A percentile compares a stretch with the other conserved stretches of the same genome.
Conservation (phyloP, 305 asterid genomes). For the Fraxinus angustifolia region DNA sequence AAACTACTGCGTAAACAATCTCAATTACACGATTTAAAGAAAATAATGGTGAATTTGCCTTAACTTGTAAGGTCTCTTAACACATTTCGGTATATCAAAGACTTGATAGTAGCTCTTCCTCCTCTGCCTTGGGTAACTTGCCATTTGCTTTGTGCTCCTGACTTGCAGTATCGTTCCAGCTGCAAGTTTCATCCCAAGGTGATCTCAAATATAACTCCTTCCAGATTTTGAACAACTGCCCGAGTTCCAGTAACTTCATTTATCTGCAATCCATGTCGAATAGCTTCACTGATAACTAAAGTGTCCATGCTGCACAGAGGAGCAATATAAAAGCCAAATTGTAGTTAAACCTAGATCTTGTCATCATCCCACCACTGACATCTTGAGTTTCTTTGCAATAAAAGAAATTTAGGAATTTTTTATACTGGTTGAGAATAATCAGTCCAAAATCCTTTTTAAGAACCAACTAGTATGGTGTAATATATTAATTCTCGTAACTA, state of each 20-base stretch:
- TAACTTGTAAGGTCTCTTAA: neutral
- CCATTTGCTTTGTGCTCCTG: neutral
- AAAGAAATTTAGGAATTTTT: neutral
- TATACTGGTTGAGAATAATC: neutral
- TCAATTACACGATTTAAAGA: neutral
- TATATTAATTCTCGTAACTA: neutral
- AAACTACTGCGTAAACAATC: neutral
- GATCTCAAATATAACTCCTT: constrained; percentile 71
- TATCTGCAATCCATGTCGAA: constrained; percentile 52
- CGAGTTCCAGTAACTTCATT: constrained; percentile 72
- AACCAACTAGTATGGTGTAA: neutral
- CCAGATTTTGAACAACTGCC: constrained; percentile 45
- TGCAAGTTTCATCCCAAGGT: constrained; percentile 24
- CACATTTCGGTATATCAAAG: neutral
- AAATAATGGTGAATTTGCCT: neutral
- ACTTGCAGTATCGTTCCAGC: neutral
- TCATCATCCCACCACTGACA: neutral
- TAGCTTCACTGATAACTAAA: constrained; percentile 66
- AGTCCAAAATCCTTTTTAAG: neutral
- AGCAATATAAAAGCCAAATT: neutral
- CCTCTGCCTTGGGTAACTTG: neutral
- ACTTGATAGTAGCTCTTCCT: neutral
- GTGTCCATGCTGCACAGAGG: constrained; percentile 61
- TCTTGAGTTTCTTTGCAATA: neutral
- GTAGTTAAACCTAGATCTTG: neutral